Conservation (phyloP, 116 monocot genomes). For the Papilionanthe hybrid region DNA sequence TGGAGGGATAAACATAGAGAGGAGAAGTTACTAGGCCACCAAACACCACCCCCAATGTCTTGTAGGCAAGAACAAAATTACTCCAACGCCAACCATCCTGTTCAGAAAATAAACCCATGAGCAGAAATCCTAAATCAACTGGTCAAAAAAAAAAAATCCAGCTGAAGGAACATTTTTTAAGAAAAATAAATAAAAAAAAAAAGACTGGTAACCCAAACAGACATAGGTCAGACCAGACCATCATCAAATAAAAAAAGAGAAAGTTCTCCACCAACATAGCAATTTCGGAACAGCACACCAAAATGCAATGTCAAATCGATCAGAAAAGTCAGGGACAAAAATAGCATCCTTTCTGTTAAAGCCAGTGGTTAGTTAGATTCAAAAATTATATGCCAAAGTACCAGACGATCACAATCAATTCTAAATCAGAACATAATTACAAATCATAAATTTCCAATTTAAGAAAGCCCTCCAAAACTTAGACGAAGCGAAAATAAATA, state of each 20-base stretch:
- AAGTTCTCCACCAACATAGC: neutral
- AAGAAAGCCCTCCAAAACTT: neutral
- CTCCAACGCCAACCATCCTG: conserved; percentile 28
- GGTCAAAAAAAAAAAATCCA: too few species aligned
- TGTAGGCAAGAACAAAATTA: conserved; percentile 50
- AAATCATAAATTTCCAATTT: neutral
- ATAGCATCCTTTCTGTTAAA: neutral
- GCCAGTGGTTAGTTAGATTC: neutral
- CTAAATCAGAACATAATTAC: neutral
- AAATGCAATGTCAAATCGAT: neutral
- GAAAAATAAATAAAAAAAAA: neutral
- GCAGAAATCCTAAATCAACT: neutral
- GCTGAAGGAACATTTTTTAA: too few species aligned
- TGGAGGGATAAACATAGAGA: conserved; percentile 74
- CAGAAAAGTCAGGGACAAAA: neutral
- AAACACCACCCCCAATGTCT: conserved; percentile 68
- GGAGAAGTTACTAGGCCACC: conserved; percentile 74
- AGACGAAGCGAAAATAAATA: neutral
- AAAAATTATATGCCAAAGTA: neutral
- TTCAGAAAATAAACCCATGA: neutral
- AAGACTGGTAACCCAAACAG: neutral
- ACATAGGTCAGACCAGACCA: neutral
- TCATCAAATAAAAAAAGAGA: neutral
- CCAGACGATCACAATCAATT: neutral
- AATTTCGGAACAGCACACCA: neutral